A percentile compares a stretch with the other conserved stretches of the same genome.
Evolutionary conservation across 176 grass and related monocot genomes (phyloP).

Genomic region (Raddia guianensis): DNA sequence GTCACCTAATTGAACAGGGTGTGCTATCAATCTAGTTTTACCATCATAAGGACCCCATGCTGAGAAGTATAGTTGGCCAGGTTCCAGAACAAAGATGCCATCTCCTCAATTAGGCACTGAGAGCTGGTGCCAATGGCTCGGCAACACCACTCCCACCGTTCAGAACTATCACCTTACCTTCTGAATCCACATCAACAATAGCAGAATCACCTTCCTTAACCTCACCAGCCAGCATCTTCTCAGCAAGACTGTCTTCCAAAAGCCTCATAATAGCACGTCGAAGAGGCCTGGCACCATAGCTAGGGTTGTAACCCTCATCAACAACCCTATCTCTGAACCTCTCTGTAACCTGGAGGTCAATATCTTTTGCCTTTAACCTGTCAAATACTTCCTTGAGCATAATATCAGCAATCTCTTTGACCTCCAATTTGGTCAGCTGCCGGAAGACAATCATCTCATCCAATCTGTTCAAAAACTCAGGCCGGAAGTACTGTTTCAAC

Average conservation of each 20-base stretch:
- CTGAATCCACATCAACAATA: conserved; percentile 88
- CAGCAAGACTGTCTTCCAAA: conserved; percentile 86
- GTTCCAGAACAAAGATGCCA: not conserved
- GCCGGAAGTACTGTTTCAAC: conserved; percentile 92
- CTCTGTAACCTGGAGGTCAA: conserved; percentile 90
- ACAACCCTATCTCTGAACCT: conserved; percentile 89
- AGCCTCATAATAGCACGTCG: conserved; percentile 93
- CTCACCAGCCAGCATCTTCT: conserved; percentile 89
- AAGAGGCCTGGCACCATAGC: conserved; percentile 92
- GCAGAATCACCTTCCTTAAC: conserved; percentile 92
- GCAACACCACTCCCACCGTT: conserved; percentile 62
- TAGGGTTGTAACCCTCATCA: conserved; percentile 92
- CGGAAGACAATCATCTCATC: conserved; percentile 99
- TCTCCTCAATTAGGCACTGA: conserved; percentile 42
- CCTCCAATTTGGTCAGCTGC: conserved; percentile 92
- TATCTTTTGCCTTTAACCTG: conserved; percentile 85
- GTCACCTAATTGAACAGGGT: conserved; percentile 18
- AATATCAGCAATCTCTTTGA: conserved; percentile 97
- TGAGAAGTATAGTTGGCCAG: not conserved
- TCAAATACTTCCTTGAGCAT: conserved; percentile 98
- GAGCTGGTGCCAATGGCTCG: conserved; percentile 47
- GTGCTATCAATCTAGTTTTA: conserved; percentile 34
- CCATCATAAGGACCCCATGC: conserved; percentile 24
- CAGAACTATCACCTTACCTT: conserved; percentile 90
- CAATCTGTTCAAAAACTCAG: conserved; percentile 89